phyloP scores from a whole-genome alignment of 1,139 yeast genomes.

The Hanseniaspora sp. region DNA sequence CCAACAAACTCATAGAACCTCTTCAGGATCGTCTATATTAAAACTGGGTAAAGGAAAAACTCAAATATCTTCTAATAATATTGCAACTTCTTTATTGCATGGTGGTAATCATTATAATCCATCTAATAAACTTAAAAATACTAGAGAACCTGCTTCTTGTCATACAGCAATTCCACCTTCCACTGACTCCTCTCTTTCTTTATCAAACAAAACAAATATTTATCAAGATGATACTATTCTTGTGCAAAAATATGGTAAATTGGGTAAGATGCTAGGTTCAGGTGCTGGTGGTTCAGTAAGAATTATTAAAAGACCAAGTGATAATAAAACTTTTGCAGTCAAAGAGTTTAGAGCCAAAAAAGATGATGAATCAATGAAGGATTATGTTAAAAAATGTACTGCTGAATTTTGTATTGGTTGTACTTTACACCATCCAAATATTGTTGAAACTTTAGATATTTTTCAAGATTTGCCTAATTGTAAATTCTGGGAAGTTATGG shows the following conservation, averaged over 20 bases:
- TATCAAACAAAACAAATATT: conserved; percentile 31
- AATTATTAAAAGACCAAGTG: conserved; percentile 68
- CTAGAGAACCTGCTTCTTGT: conserved; percentile 26
- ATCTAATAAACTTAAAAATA: conserved; percentile 16
- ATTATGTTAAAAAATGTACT: conserved; percentile 88
- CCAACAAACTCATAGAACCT: conserved; percentile 27
- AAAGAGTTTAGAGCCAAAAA: conserved; percentile 87
- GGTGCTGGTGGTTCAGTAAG: conserved; percentile 98
- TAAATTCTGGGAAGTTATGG: conserved; percentile 91
- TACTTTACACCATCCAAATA: conserved; percentile 84
- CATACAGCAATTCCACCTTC: conserved; percentile 31
- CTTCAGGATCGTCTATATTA: conserved; percentile 4
- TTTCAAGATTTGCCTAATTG: conserved; percentile 57
- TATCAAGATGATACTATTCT: conserved; percentile 52
- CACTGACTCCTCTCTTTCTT: conserved; percentile 28
- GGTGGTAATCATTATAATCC: conserved; percentile 23
- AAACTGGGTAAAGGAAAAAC: conserved; percentile 12
- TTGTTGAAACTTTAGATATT: conserved; percentile 86
- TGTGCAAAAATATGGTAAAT: conserved; percentile 74
- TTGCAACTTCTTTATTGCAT: background rate
- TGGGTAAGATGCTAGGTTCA: conserved; percentile 83
- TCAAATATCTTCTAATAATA: conserved; percentile 5
- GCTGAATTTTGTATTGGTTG: conserved; percentile 97
- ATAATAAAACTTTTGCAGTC: conserved; percentile 82
- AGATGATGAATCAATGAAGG: conserved; percentile 72